Evolutionary conservation across 73 alveolate species (phyloP).

Genomic region (Stentor coeruleus): DNA sequence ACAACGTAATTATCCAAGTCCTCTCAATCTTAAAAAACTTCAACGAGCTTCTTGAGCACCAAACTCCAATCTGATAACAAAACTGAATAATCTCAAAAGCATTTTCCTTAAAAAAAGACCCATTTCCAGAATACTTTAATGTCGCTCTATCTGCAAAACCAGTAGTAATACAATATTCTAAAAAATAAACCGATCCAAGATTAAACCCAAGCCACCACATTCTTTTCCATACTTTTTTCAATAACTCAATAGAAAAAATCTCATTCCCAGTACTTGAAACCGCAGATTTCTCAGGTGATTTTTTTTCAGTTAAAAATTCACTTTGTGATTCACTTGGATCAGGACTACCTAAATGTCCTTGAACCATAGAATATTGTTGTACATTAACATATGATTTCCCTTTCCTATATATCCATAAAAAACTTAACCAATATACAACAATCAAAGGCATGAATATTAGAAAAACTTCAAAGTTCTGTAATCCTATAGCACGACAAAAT

Average conservation of each 20-base stretch:
- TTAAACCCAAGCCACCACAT: slow-evolving; percentile 51
- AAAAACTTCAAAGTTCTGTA: slow-evolving; percentile 51
- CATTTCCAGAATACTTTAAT: slow-evolving; percentile 20
- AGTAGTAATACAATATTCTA: slow-evolving; percentile 62
- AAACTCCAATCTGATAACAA: slow-evolving; percentile 60
- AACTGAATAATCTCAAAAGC: slow-evolving; percentile 39
- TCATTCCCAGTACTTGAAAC: slow-evolving; percentile 26
- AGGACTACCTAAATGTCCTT: slow-evolving; percentile 23
- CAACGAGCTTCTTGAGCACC: slow-evolving; percentile 41
- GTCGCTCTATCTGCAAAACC: slow-evolving; percentile 74
- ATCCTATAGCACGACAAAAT: slow-evolving; percentile 42
- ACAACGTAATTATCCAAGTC: slow-evolving; percentile 42
- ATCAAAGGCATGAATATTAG: slow-evolving; percentile 39
- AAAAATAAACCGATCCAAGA: slow-evolving; percentile 63
- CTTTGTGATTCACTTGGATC: not conserved
- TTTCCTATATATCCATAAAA: slow-evolving; percentile 29
- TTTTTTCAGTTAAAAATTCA: not conserved
- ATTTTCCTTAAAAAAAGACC: slow-evolving; percentile 29
- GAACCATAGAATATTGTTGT: slow-evolving; percentile 14
- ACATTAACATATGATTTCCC: slow-evolving; percentile 10
- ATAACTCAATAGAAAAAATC: slow-evolving; percentile 31
- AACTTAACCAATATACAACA: slow-evolving; percentile 33
- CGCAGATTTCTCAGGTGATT: slow-evolving; percentile 5
- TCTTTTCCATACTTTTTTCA: slow-evolving; percentile 37
- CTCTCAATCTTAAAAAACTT: slow-evolving; percentile 40